phyloP scores from a whole-genome alignment of 352 stramenopile species.

The Thraustochytrium sp. region DNA sequence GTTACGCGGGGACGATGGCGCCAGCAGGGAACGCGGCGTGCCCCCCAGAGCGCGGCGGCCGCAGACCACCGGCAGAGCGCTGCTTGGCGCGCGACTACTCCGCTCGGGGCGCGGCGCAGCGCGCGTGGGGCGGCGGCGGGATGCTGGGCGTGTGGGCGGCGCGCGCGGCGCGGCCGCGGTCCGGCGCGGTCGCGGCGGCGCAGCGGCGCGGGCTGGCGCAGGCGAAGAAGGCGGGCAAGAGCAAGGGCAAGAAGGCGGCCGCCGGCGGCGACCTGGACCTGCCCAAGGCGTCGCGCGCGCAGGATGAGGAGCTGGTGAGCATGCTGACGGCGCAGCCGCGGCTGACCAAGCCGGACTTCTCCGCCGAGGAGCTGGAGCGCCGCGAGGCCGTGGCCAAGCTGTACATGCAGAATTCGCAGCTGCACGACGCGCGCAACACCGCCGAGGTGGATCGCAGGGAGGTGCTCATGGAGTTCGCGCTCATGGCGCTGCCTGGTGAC shows the following conservation, averaged over 20 bases:
- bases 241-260: background rate
- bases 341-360: background rate
- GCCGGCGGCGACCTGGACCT: background rate
- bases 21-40: too few species aligned
- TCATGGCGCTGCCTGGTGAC: background rate
- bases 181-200: background rate
- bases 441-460: background rate
- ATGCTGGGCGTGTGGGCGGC: too few species aligned
- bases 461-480: background rate
- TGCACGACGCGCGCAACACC: background rate
- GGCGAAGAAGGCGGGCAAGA: background rate
- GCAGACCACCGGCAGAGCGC: too few species aligned
- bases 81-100: too few species aligned
- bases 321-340: background rate
- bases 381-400: background rate
- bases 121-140: background rate
- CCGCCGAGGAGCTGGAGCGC: background rate
- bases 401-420: background rate
- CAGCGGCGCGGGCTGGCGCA: background rate
- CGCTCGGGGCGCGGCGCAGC: too few species aligned
- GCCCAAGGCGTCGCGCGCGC: background rate
- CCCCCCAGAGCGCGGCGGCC: too few species aligned
- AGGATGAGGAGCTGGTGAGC: conserved; percentile 1
- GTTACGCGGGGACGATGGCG: too few species aligned
- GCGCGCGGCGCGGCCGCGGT: background rate